Base-by-base conservation (phyloP, 805 yeast species). In the Candida railenensis region DNA sequence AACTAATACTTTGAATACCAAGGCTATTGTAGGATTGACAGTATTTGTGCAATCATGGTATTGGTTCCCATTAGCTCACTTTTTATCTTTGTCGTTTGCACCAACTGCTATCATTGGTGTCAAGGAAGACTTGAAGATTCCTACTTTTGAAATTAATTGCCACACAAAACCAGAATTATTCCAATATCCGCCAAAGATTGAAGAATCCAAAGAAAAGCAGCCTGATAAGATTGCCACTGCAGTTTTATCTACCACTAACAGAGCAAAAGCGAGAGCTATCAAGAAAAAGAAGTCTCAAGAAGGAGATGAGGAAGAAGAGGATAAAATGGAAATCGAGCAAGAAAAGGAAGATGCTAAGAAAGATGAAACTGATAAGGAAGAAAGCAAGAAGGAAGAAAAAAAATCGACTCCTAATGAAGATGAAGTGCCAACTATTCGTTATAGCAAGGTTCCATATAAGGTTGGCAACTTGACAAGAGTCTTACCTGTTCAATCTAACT, bases 11-110 rank as follows among this genome's bases (percentile, higher is more conserved):
- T 77, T 94, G 53, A 92, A 94, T 67, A 83, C 85, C 62, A 87
- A 87, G 66, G 94, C 97, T 0, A 85, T 94, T 57, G 96, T 91
- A 47, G 99, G 99, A 34, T 72, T 94, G 54, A 83, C 94, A 0
- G 80, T 94, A 49, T 94, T 94, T 63, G 73, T 87, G 9, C 99
- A 94, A 71, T 88, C 87, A 62, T 94, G 99, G 99, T 89, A 90
- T 69, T 94, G 99, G 99, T 94, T 85, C 82, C 99, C 99, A 49
- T 77, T 91, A 48, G 82, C 97, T 1, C 98, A 94, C 68, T 94
- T 94, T 73, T 72, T 94, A 58, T 84, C 95, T 16, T 78, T 94
- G 54, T 89, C 97, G 32, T 91, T 91, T 69, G 80, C 94, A 7
- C 97, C 99, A 44, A 94, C 98, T 2, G 82, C 95, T 4, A 79